Conservation (phyloP, 805 yeast species). For the Candida silvicultrix region DNA sequence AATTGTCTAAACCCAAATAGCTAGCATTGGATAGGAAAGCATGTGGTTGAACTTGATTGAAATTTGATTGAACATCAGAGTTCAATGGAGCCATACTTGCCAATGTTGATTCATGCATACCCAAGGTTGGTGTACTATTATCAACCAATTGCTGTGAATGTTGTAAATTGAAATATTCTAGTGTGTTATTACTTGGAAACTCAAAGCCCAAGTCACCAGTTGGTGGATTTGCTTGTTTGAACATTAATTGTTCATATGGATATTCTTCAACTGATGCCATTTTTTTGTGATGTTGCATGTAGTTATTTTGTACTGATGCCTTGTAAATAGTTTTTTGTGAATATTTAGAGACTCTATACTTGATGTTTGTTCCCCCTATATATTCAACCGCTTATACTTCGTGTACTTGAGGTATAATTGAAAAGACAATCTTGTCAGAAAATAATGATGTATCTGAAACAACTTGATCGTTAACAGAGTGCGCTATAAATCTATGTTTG, state of each 20-base stretch:
- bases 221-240: background rate
- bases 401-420: background rate
- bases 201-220: background rate
- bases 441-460: background rate
- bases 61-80: background rate
- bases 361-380: background rate
- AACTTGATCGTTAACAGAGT: background rate
- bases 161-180: background rate
- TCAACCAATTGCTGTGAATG: background rate
- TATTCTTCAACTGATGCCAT: constrained; percentile 7
- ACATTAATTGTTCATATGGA: constrained; percentile 1
- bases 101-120: background rate
- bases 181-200: constrained; percentile 5
- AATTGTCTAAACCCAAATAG: background rate
- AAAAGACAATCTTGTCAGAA: background rate
- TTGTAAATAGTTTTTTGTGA: background rate
- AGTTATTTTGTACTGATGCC: background rate
- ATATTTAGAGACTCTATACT: too few species aligned
- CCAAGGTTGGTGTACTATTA: background rate
- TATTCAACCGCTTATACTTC: background rate
- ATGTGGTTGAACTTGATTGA: background rate
- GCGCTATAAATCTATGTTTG: background rate
- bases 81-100: background rate
- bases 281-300: background rate
- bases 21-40: background rate